Conservation (phyloP, 2,329 filamentous ascomycete species). For the Calonectria pseudoturangicola region DNA sequence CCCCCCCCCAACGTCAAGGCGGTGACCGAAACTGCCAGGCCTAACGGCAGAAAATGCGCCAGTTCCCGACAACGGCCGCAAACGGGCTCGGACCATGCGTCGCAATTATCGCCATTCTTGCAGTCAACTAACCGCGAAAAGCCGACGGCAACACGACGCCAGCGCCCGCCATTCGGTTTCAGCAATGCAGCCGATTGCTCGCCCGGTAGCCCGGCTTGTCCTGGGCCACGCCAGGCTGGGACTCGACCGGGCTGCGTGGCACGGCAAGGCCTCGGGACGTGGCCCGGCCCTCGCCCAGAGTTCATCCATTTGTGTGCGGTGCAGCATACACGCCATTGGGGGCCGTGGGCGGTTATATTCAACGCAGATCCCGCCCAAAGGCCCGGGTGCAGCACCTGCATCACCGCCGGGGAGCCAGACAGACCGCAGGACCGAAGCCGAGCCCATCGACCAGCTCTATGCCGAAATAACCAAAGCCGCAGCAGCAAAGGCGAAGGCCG, state of each 20-base stretch:
- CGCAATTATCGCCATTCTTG: constrained; percentile 46
- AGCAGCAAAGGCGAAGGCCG: neutral
- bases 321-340: constrained; percentile 49
- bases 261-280: constrained; percentile 45
- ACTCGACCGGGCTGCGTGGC: constrained; percentile 49
- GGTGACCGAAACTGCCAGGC: constrained; percentile 43
- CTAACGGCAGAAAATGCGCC: constrained; percentile 51
- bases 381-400: constrained; percentile 37
- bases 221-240: constrained; percentile 55
- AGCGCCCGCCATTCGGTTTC: constrained; percentile 40
- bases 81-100: constrained; percentile 52
- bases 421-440: constrained; percentile 42
- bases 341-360: constrained; percentile 53
- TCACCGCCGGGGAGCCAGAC: constrained; percentile 44
- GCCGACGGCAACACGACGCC: constrained; percentile 40
- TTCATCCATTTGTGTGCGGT: constrained; percentile 49
- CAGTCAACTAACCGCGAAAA: constrained; percentile 32
- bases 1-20: constrained; percentile 41
- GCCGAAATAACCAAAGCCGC: constrained; percentile 29
- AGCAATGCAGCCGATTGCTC: constrained; percentile 61
- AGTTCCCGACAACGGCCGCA: constrained; percentile 49
- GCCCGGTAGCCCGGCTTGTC: constrained; percentile 56
- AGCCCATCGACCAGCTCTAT: constrained; percentile 48
- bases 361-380: constrained; percentile 50
- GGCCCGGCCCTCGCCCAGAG: constrained; percentile 37